Base-by-base conservation (phyloP, 2,329 filamentous ascomycete species). In the Paraphaeosphaeria minitans region DNA sequence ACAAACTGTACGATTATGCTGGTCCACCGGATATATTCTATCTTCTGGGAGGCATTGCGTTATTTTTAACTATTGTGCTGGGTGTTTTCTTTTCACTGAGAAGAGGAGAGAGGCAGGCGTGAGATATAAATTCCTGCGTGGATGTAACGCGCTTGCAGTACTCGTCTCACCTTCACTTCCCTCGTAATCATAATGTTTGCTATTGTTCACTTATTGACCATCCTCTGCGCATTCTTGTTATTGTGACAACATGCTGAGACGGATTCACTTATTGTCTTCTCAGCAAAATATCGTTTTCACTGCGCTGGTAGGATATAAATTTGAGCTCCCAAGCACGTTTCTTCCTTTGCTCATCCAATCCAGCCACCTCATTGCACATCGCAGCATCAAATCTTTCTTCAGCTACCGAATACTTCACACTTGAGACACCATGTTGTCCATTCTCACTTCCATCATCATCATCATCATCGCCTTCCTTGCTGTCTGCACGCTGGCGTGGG, bases 11-110 rank as follows among this genome's bases (percentile, higher is more conserved):
- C 43, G 50, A 50, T 16, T 45, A 46, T 4, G 49, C 65, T 7
- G 63, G 56, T 10, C 58, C 65, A 2, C 67, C 78, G 16, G 62
- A 52, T 47, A 50, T 53, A 39, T 66, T 57, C 31, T 55, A 53
- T 7, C 78, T 92, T 14, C 89, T 89, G 0, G 90, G 86, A 0
- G 91, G 92, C 75, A 77, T 92, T 3, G 84, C 88, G 0, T 73
- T 91, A 3, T 81, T 80, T 6, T 90, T 89, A 73, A 78, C 89
- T 29, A 88, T 89, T 0, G 87, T 89, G 67, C 89, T 89, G 0
- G 87, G 88, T 68, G 69, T 92, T 6, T 89, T 92, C 72, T 89
- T 88, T 77, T 84, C 82, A 63, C 90, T 89, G 70, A 89, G 89
- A 27, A 76, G 73, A 10, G 19, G 35, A 22, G 16, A 19, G 12